Evolutionary conservation across 2,329 filamentous ascomycete genomes (phyloP).

Genomic region (Aphanocladium album): DNA sequence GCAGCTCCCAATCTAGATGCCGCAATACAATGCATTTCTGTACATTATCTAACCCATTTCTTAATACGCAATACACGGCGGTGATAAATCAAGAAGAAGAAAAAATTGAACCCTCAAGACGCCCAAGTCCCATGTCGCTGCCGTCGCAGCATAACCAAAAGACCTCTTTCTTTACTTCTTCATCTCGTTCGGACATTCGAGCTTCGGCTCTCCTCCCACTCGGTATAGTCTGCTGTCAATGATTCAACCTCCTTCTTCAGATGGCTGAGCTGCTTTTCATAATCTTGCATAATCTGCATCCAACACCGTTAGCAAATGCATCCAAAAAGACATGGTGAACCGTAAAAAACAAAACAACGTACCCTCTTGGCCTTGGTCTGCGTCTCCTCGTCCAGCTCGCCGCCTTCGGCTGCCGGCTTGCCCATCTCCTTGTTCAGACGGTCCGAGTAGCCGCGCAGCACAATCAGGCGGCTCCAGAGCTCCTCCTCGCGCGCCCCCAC

Average conservation of each 20-base stretch:
- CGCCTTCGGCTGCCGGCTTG: conserved; percentile 54
- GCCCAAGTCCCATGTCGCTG: neutral
- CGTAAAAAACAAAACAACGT: conserved; percentile 22
- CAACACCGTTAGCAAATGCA: conserved; percentile 15
- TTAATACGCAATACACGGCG: neutral
- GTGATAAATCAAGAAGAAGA: neutral
- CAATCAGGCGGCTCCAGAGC: conserved; percentile 77
- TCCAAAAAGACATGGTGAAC: neutral
- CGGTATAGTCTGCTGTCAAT: conserved; percentile 51
- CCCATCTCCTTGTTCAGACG: conserved; percentile 70
- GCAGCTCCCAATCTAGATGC: neutral
- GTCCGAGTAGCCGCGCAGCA: conserved; percentile 66
- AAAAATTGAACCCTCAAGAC: neutral
- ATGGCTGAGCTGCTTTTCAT: conserved; percentile 73
- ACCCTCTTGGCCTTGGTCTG: conserved; percentile 72
- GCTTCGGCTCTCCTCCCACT: conserved; percentile 49
- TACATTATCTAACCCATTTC: conserved; percentile 8
- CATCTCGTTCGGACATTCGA: conserved; percentile 30
- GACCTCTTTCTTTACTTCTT: neutral
- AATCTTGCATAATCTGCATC: conserved; percentile 68
- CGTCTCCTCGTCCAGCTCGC: conserved; percentile 62
- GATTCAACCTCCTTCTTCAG: conserved; percentile 67
- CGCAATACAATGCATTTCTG: neutral
- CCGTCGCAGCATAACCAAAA: neutral
- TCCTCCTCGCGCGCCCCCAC: conserved; percentile 74